Base-by-base conservation (phyloP, 1,139 yeast species). In the Scheffersomyces parashehatae region DNA sequence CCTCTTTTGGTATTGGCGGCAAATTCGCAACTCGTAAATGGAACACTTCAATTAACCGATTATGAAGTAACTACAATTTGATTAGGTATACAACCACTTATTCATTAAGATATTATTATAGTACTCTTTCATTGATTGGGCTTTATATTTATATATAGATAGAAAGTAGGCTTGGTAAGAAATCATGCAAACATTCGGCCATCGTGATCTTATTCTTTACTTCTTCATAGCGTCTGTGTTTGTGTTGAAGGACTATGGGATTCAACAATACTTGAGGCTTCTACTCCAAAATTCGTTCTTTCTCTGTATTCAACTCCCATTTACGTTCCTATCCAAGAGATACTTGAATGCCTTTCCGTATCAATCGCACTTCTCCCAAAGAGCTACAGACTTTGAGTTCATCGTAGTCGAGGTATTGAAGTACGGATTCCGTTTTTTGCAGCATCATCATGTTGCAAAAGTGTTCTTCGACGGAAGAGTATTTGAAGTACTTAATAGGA, bases 381-480 rank as follows among this genome's bases (percentile, higher is more conserved):
- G 52, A 37, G 50, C 55, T 2, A 52, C 55, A 6, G 42, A 37
- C 29, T 39, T 26, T 29, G 57, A 52, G 28, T 52, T 39, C 11
- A 14, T 31, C n/a, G 35, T 31, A 11, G 35, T 31, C 4, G 24
- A 31, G 3, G 20, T 31, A 20, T 20, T 31, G 11, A 31, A 20
- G 15, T 31, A 31, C 20, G 24, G 15, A 14, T 31, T 14, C 12
- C 20, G 28, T 4, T 20, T 37, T 16, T 26, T 46, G 13, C 36
- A 35, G 11, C 29, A 29, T 7, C 34, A 30, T 11, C 33, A 20
- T n/a, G 20, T 39, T 16, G 45, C 45, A 3, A 28, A 37, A 26
- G 35, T 39, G 3, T 43, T 51, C 35, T 41, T 47, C 26, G 51
- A 52, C 16, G 48, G 46, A 6, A 34, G 46, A 12, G 43, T 44